Percentiles rank a stretch among this genome's conserved stretches.
Evolutionary conservation across 805 yeast species (phyloP).

Genomic region (Suhomyces sp.): DNA sequence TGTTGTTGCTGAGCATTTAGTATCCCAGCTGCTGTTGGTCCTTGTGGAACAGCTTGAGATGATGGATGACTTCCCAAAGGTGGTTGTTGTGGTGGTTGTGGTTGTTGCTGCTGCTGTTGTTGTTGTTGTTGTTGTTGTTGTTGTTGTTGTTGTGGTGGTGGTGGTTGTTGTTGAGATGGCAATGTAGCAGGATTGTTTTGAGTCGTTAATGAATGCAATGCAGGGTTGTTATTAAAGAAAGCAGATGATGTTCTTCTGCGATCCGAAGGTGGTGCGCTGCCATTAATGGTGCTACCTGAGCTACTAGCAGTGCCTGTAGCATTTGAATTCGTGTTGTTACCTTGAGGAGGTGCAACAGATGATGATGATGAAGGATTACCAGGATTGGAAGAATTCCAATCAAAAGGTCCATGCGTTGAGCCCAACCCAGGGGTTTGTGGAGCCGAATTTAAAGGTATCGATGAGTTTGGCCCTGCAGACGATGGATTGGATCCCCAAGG

Average conservation of each 20-base stretch:
- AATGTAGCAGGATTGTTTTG: conserved; percentile 1
- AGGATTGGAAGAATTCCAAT: conserved; percentile 30
- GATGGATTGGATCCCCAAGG: conserved; percentile 36
- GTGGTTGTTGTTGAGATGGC: conserved; percentile 2
- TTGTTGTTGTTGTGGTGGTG: conserved; percentile 5
- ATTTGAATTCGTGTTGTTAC: not conserved
- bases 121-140: conserved; percentile 10
- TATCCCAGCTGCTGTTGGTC: conserved; percentile 12
- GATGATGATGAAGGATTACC: conserved; percentile 9
- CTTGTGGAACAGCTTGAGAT: conserved; percentile 9
- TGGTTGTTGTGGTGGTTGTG: conserved; percentile 12
- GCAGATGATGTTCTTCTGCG: conserved; percentile 56
- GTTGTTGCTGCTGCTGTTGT: conserved; percentile 11
- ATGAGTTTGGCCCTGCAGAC: conserved; percentile 3
- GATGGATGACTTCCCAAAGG: conserved; percentile 1
- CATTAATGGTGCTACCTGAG: conserved; percentile 4
- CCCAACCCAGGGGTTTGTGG: conserved; percentile 42
- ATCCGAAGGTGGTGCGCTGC: conserved; percentile 18
- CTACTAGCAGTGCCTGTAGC: conserved; percentile 3
- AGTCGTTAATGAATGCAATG: conserved; percentile 7
- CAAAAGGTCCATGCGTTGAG: conserved; percentile 20
- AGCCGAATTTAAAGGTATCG: conserved; percentile 21
- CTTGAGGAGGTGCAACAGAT: conserved; percentile 1
- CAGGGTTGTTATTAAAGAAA: conserved; percentile 41
- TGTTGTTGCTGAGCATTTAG: conserved; percentile 10